Evolutionary conservation across 2,329 filamentous ascomycete genomes (phyloP).

Genomic region (Ophiostoma sp.): DNA sequence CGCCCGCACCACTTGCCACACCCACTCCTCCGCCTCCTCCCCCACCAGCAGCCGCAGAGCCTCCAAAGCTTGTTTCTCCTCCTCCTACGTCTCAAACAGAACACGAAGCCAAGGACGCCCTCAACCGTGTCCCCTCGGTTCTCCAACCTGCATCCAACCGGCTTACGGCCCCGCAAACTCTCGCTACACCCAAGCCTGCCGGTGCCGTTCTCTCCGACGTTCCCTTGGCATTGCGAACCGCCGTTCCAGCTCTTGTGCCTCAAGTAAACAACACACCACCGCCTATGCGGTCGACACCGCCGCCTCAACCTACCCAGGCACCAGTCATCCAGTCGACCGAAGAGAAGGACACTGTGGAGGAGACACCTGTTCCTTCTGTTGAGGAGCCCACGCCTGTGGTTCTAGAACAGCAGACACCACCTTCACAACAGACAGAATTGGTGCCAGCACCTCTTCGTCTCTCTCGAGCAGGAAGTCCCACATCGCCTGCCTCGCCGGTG

Average conservation of each 20-base stretch:
- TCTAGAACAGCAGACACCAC: not conserved
- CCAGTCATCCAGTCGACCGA: not conserved
- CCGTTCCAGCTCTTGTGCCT: not conserved
- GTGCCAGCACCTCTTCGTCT: conserved; percentile 21
- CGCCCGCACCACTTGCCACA: not conserved
- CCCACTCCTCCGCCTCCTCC: not conserved
- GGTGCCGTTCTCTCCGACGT: conserved; percentile 11
- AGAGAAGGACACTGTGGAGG: not conserved
- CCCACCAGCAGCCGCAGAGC: not conserved
- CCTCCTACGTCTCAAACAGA: not conserved
- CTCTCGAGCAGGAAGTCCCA: not conserved
- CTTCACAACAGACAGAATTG: not conserved
- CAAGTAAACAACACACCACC: not conserved
- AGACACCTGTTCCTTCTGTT: not conserved
- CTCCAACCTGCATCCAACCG: conserved; percentile 9
- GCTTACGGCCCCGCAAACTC: not conserved
- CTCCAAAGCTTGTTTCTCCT: not conserved
- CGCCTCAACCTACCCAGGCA: not conserved
- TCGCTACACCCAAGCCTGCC: not conserved
- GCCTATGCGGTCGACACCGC: not conserved
- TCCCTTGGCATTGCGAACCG: conserved; percentile 12
- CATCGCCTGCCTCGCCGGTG: not conserved
- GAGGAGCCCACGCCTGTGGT: too few species aligned
- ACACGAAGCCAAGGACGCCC: not conserved
- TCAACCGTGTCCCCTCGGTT: not conserved